These are phyloP conservation scores for Neurospora crassa DNA, from an alignment of 2,329 filamentous ascomycete species.

Conservation along the genomic window DNA sequence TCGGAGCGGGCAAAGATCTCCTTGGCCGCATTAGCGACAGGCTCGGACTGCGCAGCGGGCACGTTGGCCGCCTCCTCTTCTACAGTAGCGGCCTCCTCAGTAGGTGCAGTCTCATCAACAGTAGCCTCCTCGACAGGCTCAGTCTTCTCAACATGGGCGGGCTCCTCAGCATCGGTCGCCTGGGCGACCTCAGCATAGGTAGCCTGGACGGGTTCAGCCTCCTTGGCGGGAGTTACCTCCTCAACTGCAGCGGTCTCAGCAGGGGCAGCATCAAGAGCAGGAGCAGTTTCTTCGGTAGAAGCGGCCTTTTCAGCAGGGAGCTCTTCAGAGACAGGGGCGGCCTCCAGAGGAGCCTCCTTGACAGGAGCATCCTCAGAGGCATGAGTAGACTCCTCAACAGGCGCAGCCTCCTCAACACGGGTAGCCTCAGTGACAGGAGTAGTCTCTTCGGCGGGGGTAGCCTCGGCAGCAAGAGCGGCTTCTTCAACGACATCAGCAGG, in stretches of 20 bases:
- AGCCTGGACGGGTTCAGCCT: background rate
- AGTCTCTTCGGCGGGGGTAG: background rate
- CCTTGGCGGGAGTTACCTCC: background rate
- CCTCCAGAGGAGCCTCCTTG: background rate
- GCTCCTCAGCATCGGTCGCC: background rate
- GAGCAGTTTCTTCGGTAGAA: background rate
- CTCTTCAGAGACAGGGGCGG: background rate
- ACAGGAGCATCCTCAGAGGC: background rate
- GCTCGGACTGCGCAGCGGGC: constrained; percentile 2
- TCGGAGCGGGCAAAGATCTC: constrained; percentile 3
- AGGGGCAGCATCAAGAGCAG: background rate
- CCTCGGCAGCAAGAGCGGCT: background rate
- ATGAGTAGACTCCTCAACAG: background rate
- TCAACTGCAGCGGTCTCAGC: background rate
- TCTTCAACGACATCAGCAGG: background rate
- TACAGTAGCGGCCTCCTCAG: background rate
- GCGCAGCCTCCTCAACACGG: background rate
- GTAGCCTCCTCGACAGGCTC: background rate
- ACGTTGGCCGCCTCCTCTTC: background rate
- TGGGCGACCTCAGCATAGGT: background rate
- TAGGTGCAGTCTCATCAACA: background rate
- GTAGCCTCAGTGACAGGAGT: background rate
- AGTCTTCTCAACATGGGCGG: constrained; percentile 1
- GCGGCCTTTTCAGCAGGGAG: background rate
- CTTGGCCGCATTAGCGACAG: constrained; percentile 11